Base-by-base conservation (phyloP, 805 yeast genomes). In the Candida patagonica region DNA sequence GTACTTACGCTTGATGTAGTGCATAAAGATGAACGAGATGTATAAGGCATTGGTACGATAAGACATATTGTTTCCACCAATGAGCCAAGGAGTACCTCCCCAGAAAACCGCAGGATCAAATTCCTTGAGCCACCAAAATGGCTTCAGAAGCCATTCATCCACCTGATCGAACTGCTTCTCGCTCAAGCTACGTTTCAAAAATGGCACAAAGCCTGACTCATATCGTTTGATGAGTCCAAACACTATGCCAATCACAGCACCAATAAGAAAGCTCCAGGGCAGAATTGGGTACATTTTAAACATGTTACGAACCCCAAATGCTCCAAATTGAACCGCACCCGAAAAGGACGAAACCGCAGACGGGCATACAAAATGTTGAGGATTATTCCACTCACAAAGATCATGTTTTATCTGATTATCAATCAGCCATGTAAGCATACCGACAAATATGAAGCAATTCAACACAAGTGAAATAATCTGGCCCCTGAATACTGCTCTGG, bases 401-500 rank as follows among this genome's bases (percentile, higher is more conserved):
- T 57, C 30, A 33, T 55, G 48, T n/a, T n/a, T n/a, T n/a, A n/a
- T n/a, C 37, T 56, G 47, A 15, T 60, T 56, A 21, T 57, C 52
- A 16, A 55, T 43, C 50, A 61, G 61, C 59, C 50, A 40, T 59
- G 53, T 50, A 49, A 63, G 45, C 13, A 59, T 42, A 5, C 60
- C 62, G 2, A 54, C 46, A 22, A 55, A 50, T 2, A 55, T 51
- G 22, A 56, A 49, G 5, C 63, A 31, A 57, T 49, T 41, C 59
- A 49, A 47, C 59, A 74, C 55, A 23, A 76, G 66, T 1, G 31
- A 7, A 8, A 29, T 29, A 7, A 29, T 29, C 31, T 66, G 73
- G 27, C 59, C 71, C 42, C 69, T 59, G 58, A 77, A 75, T 34
- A 74, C 56, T 1, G 76, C 65, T 47, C 74, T 63, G 5, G 81